Percentiles rank a stretch among this genome's conserved stretches.
Conservation (phyloP, 2,329 filamentous ascomycete genomes). For the Delphinella strobiligena region DNA sequence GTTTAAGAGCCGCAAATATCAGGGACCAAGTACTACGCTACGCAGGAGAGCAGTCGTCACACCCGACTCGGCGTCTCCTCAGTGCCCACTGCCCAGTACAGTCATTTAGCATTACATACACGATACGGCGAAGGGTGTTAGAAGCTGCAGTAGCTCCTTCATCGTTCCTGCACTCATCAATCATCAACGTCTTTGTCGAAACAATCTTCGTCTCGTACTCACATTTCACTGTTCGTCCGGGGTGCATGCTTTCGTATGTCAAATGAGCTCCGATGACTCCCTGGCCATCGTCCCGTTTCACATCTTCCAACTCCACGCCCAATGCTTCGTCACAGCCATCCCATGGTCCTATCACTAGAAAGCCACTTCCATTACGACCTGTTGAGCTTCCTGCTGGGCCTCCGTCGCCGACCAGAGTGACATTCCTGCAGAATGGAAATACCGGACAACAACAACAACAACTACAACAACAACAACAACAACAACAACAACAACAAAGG, state of each 20-base stretch:
- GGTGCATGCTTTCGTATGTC: background rate
- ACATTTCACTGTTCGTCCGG: too few relatives aligned
- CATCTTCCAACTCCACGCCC: constrained; percentile 14
- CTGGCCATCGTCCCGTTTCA: constrained; percentile 4
- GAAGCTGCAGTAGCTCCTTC: too few relatives aligned
- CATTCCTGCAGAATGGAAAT: background rate
- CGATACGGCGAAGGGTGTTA: too few relatives aligned
- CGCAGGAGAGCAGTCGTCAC: too few relatives aligned
- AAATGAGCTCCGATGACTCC: constrained; percentile 17
- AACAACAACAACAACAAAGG: background rate
- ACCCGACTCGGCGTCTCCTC: too few relatives aligned
- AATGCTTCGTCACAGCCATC: too few relatives aligned
- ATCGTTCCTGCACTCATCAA: background rate
- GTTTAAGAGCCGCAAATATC: too few relatives aligned
- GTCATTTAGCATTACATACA: too few relatives aligned
- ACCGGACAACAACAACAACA: background rate
- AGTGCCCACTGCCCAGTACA: too few relatives aligned
- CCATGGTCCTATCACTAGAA: background rate
- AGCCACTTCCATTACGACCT: background rate
- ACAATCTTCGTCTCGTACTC: too few relatives aligned
- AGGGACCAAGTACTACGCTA: too few relatives aligned
- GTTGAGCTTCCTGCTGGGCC: background rate
- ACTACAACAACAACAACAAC: background rate
- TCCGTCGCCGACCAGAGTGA: background rate
- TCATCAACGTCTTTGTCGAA: too few relatives aligned